Conservation (phyloP, 441 rosid genomes). For the Euphorbia schlechtendalii region DNA sequence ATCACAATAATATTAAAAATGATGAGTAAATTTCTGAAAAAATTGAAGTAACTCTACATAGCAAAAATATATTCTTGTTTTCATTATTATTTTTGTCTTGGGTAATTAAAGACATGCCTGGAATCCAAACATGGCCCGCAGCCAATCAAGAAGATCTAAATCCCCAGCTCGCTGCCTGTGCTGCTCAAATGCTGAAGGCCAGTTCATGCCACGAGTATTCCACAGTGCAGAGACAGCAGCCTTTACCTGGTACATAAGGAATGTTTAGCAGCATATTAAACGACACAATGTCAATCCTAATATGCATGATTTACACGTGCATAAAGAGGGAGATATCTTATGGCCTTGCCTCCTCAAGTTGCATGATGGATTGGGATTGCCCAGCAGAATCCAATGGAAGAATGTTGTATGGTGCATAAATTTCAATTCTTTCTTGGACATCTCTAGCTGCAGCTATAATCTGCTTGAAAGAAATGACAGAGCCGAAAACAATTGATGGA, state of each 20-base stretch:
- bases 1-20: slow-evolving; percentile 17
- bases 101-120: slow-evolving; percentile 52
- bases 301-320: not conserved
- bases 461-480: slow-evolving; percentile 36
- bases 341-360: slow-evolving; percentile 73
- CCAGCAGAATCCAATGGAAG: slow-evolving; percentile 97
- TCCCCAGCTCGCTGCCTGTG: slow-evolving; percentile 81
- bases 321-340: not conserved
- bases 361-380: slow-evolving; percentile 85
- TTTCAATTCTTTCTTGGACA: slow-evolving; percentile 95
- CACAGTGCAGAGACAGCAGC: slow-evolving; percentile 88
- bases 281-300: not conserved
- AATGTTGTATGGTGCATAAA: slow-evolving; percentile 90
- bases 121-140: slow-evolving; percentile 96
- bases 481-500: not conserved
- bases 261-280: slow-evolving; percentile 18
- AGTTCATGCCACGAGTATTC: slow-evolving; percentile 77
- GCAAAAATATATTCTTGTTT: not conserved
- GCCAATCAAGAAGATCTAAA: slow-evolving; percentile 92
- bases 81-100: slow-evolving; percentile 13
- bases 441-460: slow-evolving; percentile 96
- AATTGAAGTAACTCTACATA: slow-evolving; percentile 6
- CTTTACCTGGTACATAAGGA: slow-evolving; percentile 51
- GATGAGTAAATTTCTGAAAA: slow-evolving; percentile 7
- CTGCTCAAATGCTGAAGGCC: slow-evolving; percentile 81